Conservation (phyloP, 306 rosid genomes). For the Cercis canadensis region DNA sequence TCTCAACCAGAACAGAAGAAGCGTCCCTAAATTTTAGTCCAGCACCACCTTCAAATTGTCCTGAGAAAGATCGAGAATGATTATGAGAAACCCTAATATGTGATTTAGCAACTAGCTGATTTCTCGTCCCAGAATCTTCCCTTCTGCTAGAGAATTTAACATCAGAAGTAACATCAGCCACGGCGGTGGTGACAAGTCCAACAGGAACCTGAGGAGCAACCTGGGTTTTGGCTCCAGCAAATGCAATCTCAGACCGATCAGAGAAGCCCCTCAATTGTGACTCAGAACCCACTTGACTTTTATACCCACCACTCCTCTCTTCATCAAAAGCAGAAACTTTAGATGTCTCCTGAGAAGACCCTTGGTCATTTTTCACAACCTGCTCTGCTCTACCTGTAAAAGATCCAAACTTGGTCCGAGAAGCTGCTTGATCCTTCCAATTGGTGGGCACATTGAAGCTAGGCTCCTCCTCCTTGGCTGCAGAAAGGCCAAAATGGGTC, state of each 20-base stretch:
- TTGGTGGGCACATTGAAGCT: constrained; percentile 33
- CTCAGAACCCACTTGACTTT: constrained; percentile 50
- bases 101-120: constrained; percentile 53
- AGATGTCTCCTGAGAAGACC: constrained; percentile 49
- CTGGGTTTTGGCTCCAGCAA: constrained; percentile 37
- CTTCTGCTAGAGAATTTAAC: constrained; percentile 48
- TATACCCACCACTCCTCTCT: constrained; percentile 42
- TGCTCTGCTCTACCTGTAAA: constrained; percentile 40
- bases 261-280: constrained; percentile 35
- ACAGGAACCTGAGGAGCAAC: constrained; percentile 39
- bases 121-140: constrained; percentile 56
- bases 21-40: constrained; percentile 60
- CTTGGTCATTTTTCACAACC: constrained; percentile 53
- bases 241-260: constrained; percentile 38
- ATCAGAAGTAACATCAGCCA: constrained; percentile 48
- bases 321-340: constrained; percentile 42
- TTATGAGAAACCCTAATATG: constrained; percentile 56
- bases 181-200: constrained; percentile 38
- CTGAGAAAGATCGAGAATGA: constrained; percentile 78
- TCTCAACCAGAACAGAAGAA: constrained; percentile 47
- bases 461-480: constrained; percentile 43
- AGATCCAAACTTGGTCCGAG: constrained; percentile 38
- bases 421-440: constrained; percentile 53
- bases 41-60: constrained; percentile 68
- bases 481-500: constrained; percentile 12